A percentile compares a stretch with the other conserved stretches of the same genome.
Evolutionary conservation across 2,329 filamentous ascomycete genomes (phyloP).

Genomic region (Fusarium penzigii): DNA sequence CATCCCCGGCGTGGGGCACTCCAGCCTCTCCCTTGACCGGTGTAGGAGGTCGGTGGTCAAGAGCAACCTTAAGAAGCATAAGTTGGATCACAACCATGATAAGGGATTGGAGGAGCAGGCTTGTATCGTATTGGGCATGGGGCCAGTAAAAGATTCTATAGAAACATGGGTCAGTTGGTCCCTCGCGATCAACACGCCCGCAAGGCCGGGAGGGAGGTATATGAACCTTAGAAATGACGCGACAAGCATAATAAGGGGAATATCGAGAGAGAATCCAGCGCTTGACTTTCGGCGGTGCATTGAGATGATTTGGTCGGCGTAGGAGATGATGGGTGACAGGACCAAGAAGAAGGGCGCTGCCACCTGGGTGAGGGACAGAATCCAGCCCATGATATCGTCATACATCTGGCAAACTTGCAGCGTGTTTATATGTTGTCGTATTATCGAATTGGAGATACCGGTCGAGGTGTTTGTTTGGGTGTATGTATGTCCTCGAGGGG

Average conservation of each 20-base stretch:
- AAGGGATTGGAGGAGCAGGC: conserved; percentile 64
- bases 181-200: conserved; percentile 1
- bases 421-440: neutral
- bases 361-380: conserved; percentile 46
- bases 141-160: conserved; percentile 70
- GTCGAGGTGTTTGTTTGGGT: neutral
- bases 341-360: conserved; percentile 65
- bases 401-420: conserved; percentile 9
- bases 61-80: conserved; percentile 65
- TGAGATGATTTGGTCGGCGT: conserved; percentile 64
- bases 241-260: conserved; percentile 71
- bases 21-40: conserved; percentile 61
- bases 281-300: conserved; percentile 67
- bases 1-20: conserved; percentile 60
- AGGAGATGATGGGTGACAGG: conserved; percentile 64
- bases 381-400: conserved; percentile 21
- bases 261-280: conserved; percentile 70
- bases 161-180: conserved; percentile 19
- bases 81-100: conserved; percentile 67
- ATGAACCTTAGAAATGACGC: conserved; percentile 64
- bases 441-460: neutral
- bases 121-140: conserved; percentile 64
- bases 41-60: conserved; percentile 64
- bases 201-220: neutral
- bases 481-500: neutral